Evolutionary conservation across 2,329 filamentous ascomycete genomes (phyloP).

Genomic region (Penicillium paneum): DNA sequence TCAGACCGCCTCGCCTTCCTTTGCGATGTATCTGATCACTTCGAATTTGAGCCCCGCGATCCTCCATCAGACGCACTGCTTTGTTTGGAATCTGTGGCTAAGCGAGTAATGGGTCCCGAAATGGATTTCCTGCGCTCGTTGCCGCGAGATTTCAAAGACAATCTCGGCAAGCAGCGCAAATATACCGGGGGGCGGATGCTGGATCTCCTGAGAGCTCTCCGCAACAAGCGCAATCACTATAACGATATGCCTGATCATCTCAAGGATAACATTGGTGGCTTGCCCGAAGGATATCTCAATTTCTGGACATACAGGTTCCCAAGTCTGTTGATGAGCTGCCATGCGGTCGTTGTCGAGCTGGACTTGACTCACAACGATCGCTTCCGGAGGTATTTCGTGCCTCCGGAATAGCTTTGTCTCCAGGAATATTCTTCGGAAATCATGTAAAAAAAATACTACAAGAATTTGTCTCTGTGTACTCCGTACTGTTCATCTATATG

Average conservation of each 20-base stretch:
- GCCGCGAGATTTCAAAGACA: constrained; percentile 80
- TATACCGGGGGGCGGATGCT: constrained; percentile 82
- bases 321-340: constrained; percentile 72
- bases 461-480: background rate
- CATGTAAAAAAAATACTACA: background rate
- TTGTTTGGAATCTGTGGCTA: constrained; percentile 53
- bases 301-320: constrained; percentile 85
- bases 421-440: background rate
- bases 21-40: constrained; percentile 95
- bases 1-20: constrained; percentile 88
- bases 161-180: constrained; percentile 88
- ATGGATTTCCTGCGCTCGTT: constrained; percentile 76
- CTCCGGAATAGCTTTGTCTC: constrained; percentile 26
- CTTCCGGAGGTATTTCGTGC: constrained; percentile 44
- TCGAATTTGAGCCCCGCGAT: constrained; percentile 85
- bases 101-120: constrained; percentile 49
- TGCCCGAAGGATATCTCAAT: constrained; percentile 75
- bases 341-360: constrained; percentile 67
- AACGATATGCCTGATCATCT: constrained; percentile 87
- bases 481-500: no score
- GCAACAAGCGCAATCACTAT: constrained; percentile 98
- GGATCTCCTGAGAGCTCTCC: constrained; percentile 79
- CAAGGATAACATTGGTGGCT: constrained; percentile 66
- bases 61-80: constrained; percentile 68
- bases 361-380: constrained; percentile 50